Evolutionary conservation across 2,329 filamentous ascomycete species (phyloP).

Genomic region (Pseudocercospora fuligena): DNA sequence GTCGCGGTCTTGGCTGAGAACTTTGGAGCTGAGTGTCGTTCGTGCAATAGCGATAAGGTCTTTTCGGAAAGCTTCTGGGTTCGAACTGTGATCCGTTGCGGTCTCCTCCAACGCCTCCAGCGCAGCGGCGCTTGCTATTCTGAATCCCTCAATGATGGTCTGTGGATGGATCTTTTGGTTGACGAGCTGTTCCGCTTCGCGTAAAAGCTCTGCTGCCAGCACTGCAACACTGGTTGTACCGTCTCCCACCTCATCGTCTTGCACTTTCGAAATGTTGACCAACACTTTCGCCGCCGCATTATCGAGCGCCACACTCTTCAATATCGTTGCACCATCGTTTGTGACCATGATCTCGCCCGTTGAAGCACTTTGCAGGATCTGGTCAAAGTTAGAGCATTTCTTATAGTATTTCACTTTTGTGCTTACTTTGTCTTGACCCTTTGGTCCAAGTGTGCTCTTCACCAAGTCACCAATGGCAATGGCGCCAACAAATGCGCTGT

Average conservation of each 20-base stretch:
- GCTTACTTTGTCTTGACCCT: conserved; percentile 96
- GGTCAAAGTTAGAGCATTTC: conserved; percentile 66
- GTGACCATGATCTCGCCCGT: conserved; percentile 98
- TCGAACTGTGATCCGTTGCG: conserved; percentile 87
- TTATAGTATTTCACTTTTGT: conserved; percentile 79
- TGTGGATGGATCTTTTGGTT: conserved; percentile 99
- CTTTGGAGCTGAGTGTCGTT: conserved; percentile 96
- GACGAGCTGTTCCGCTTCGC: conserved; percentile 95
- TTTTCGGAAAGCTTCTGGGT: conserved; percentile 81
- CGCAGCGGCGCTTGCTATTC: conserved; percentile 92
- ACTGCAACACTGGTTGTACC: conserved; percentile 98
- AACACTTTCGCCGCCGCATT: conserved; percentile 98
- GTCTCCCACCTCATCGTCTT: conserved; percentile 98
- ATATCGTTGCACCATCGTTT: conserved; percentile 96
- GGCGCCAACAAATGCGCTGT: conserved; percentile 84
- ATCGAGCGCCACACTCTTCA: conserved; percentile 97
- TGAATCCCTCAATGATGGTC: conserved; percentile 98
- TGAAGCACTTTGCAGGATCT: conserved; percentile 60
- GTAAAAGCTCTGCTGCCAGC: conserved; percentile 88
- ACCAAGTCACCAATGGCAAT: conserved; percentile 97
- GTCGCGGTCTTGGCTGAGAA: conserved; percentile 88
- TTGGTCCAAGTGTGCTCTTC: conserved; percentile 94
- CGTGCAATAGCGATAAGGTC: conserved; percentile 89
- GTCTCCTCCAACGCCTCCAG: conserved; percentile 80
- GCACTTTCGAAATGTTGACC: conserved; percentile 99